Percentiles rank a stretch among this genome's conserved stretches.
phyloP scores from a whole-genome alignment of 228 moss, liverwort and hornwort species.

The Sphagnum magellanicum region DNA sequence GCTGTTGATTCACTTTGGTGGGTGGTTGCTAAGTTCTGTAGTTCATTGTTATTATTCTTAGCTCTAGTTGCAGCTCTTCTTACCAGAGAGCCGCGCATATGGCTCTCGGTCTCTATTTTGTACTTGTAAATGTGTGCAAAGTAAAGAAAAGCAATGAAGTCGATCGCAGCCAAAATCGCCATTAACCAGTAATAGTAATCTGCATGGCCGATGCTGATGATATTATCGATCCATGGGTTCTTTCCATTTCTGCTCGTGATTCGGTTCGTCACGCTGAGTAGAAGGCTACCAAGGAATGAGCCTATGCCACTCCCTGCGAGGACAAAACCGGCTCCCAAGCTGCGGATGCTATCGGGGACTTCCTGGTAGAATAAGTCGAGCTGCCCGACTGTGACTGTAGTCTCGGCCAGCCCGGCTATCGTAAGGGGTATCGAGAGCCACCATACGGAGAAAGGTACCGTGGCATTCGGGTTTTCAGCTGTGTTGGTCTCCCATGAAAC shows the following conservation, averaged over 20 bases:
- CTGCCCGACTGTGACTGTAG: slow-evolving; percentile 47
- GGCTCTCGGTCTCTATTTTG: slow-evolving; percentile 29
- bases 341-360: slow-evolving; percentile 60
- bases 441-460: slow-evolving; percentile 36
- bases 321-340: slow-evolving; percentile 43
- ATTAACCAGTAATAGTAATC: slow-evolving; percentile 56
- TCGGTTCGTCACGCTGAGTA: slow-evolving; percentile 22
- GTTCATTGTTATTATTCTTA: too few species aligned
- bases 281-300: slow-evolving; percentile 32
- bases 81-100: slow-evolving; percentile 12
- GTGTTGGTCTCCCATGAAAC: slow-evolving; percentile 30
- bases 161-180: slow-evolving; percentile 25
- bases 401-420: slow-evolving; percentile 43
- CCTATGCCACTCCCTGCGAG: slow-evolving; percentile 29
- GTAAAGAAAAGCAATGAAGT: slow-evolving; percentile 32
- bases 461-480: slow-evolving; percentile 17
- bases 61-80: too few species aligned
- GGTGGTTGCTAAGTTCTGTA: too few species aligned
- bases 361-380: slow-evolving; percentile 64
- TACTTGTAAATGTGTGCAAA: slow-evolving; percentile 35
- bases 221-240: slow-evolving; percentile 31
- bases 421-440: slow-evolving; percentile 47
- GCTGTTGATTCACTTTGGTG: too few species aligned
- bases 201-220: slow-evolving; percentile 47
- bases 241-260: slow-evolving; percentile 13